Evolutionary conservation across 768 basidiomycete species (phyloP).

Genomic region (Suillus variegatus): DNA sequence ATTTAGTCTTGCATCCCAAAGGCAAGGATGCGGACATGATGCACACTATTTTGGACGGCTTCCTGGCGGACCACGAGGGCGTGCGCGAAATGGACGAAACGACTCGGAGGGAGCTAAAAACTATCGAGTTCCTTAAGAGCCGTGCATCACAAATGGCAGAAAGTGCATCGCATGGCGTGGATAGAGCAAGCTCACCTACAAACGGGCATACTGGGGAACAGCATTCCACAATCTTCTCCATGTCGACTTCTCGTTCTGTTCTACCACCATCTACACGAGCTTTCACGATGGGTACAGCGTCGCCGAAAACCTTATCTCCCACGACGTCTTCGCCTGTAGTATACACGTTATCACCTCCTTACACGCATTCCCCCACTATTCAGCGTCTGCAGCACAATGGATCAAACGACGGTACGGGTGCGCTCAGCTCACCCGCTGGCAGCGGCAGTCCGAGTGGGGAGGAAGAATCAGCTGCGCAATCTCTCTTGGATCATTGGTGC

Average conservation of each 20-base stretch:
- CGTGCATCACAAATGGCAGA: constrained; percentile 60
- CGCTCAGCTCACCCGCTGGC: constrained; percentile 58
- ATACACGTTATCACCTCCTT: constrained; percentile 29
- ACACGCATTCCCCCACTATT: constrained; percentile 49
- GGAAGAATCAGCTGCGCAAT: constrained; percentile 76
- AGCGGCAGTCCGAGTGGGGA: constrained; percentile 73
- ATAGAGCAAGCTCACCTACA: constrained; percentile 8
- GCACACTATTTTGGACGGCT: constrained; percentile 79
- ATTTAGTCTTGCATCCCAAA: constrained; percentile 76
- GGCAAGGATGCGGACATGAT: constrained; percentile 69
- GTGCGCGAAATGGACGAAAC: constrained; percentile 76
- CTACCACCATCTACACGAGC: constrained; percentile 18
- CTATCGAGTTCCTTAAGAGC: constrained; percentile 77
- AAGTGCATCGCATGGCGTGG: constrained; percentile 22
- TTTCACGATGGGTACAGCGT: constrained; percentile 20
- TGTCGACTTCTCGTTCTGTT: constrained; percentile 11
- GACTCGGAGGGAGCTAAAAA: constrained; percentile 78
- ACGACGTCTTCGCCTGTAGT: constrained; percentile 15
- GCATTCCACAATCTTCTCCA: constrained; percentile 13
- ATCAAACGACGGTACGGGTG: constrained; percentile 43
- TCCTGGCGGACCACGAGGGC: constrained; percentile 58
- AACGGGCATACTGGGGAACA: constrained; percentile 46
- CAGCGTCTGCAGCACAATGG: constrained; percentile 58
- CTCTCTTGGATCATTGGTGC: constrained; percentile 82
- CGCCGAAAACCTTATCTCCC: constrained; percentile 23